These are phyloP conservation scores for Anastatica hierochuntica DNA, from an alignment of 345 rosid species.

Conservation along the genomic window DNA sequence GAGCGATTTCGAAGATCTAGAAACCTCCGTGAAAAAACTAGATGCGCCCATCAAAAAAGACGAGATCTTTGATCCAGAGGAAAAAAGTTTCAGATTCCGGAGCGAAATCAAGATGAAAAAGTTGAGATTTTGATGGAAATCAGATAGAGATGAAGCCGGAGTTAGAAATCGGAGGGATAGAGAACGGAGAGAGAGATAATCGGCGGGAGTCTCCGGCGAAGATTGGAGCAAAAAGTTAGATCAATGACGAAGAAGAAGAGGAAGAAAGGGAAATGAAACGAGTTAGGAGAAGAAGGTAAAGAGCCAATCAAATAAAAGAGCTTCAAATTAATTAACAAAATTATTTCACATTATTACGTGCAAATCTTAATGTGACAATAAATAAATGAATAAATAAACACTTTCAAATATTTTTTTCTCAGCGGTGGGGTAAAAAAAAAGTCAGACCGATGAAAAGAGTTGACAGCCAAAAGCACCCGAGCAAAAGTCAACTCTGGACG, in stretches of 20 bases:
- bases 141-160: too few species aligned
- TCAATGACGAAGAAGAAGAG: not conserved
- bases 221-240: not conserved
- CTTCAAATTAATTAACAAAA: too few species aligned
- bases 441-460: too few species aligned
- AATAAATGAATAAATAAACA: too few species aligned
- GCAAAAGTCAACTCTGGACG: too few species aligned
- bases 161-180: not conserved
- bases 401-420: too few species aligned
- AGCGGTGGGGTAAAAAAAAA: too few species aligned
- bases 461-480: too few species aligned
- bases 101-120: not conserved
- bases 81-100: not conserved
- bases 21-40: constrained; percentile 34
- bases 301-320: too few species aligned
- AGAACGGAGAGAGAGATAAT: not conserved
- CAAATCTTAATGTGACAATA: too few species aligned
- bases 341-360: too few species aligned
- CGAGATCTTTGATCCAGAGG: not conserved
- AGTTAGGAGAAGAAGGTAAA: not conserved
- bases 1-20: constrained; percentile 32
- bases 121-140: too few species aligned
- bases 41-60: constrained; percentile 48
- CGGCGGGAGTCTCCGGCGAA: not conserved
- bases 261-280: not conserved